Evolutionary conservation across 1,284 basidiomycete genomes (phyloP), one percentile per base, ranked within the genome.

Genomic region (Cutaneotrichosporon cavernicola): DNA sequence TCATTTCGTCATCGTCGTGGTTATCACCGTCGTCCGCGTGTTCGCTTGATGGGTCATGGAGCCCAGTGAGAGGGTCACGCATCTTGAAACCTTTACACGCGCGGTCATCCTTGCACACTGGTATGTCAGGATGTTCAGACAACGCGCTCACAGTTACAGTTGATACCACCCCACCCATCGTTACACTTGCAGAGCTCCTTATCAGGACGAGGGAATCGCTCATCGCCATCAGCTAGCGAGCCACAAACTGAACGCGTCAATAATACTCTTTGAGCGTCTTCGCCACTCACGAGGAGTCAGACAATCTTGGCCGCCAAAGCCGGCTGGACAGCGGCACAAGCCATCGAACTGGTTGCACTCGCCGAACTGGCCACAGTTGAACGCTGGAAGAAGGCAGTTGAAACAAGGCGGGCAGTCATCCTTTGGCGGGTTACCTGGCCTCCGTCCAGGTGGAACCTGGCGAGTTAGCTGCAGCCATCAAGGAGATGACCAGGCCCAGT

Each of bases 131-230:
- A 14, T 49, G 32, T 6, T 43, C 22, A 36, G 31, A 11, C 30
- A 6, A 5, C 11, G 5, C 9, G 76, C 86, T 67, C 63, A 93
- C 92, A 92, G 79, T 97, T 97, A 82, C 95, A 98, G 76, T 97
- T 98, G 70, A 98, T 89, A 14, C 96, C 95, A 56, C 85, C 86
- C 95, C 95, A 99, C 0, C 94, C 95, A 1, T 93, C 90, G 71
- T 90, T 90, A 77, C 96, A 99, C 38, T 92, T 83, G 80, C 96
- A 98, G 9, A 86, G 80, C 68, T 89, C 84, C 2, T 88, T 89
- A 11, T 87, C 86, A 56, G 89, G 88, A 63, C 94, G 84, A 30
- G 93, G 88, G 64, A 87, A 87, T 21, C 96, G 86, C 63, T 91
- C 88, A 56, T 89, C 87, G 0, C 94, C 93, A 69, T 97, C 92